Base-by-base conservation (phyloP, 2,329 filamentous ascomycete genomes). In the Didymella pomorum region DNA sequence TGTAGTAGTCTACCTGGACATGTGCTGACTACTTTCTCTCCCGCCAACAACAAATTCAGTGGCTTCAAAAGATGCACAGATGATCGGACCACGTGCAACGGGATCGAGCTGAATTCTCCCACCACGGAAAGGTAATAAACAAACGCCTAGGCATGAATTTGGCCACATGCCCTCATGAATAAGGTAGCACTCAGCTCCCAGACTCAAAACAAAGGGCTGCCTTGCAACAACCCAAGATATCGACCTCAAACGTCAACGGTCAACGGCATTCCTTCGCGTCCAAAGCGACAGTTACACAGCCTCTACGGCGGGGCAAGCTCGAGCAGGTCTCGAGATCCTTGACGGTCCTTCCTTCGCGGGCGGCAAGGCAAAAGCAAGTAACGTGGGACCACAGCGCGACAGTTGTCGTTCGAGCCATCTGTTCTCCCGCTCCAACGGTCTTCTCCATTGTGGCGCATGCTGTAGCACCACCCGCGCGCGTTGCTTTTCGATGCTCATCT, bases 71-170 rank as follows among this genome's bases (percentile, higher is more conserved):
- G 46, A 35, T 53, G 58, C 56, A 53, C 56, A 50, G 61, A 54
- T 59, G 46, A 60, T 61, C 55, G 45, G 58, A 61, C 63, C 61
- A 70, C 54, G 55, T 60, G 64, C 64, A 62, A 65, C 61, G 47
- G 56, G 54, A 54, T 25, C 23, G 23, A 25, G 23, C 47, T 48
- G 42, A 49, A 44, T 18, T 28, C 39, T 50, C 45, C 12, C 26
- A 11, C 50, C 33, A 25, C 37, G 28, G 18, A 28, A 4, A 53
- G 25, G 35, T 18, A 11, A 10, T 21, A 18, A 25, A 33, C 6
- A 25, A 41, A 43, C 33, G 35, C 16, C 33, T 46, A 54, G 39
- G 41, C 29, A 48, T 39, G 48, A 49, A 45, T 35, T 44, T 35
- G 56, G 26, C 39, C 58, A 64, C 52, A 51, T 63, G 57, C 46